Evolutionary conservation across 306 rosid genomes (phyloP).

Genomic region (Amphicarpaea edgeworthii): DNA sequence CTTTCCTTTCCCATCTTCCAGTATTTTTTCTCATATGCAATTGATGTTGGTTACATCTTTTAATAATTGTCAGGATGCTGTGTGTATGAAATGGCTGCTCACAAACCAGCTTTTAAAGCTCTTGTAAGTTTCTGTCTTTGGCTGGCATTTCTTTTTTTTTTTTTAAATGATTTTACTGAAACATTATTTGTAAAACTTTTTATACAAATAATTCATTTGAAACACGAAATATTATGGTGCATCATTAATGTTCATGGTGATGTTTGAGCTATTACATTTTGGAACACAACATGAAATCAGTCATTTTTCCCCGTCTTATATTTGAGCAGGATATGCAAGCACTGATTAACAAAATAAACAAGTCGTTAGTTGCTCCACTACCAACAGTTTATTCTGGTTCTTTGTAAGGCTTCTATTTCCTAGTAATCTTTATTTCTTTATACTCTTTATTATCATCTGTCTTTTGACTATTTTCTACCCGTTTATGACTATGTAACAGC

Average conservation of each 20-base stretch:
- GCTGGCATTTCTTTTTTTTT: background rate
- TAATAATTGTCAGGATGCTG: constrained; percentile 78
- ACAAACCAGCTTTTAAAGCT: constrained; percentile 91
- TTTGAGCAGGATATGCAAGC: constrained; percentile 93
- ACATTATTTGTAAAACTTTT: background rate
- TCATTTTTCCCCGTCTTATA: constrained; percentile 29
- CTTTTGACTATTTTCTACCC: too few species aligned
- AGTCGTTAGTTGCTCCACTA: constrained; percentile 94
- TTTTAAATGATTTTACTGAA: background rate
- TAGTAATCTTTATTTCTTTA: constrained; percentile 28
- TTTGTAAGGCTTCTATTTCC: constrained; percentile 69
- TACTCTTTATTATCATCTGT: background rate
- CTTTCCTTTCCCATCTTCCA: constrained; percentile 17
- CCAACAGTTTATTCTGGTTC: constrained; percentile 88
- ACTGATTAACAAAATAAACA: constrained; percentile 89
- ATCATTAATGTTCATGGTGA: background rate
- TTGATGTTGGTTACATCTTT: constrained; percentile 14
- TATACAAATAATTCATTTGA: constrained; percentile 33
- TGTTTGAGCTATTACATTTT: constrained; percentile 23
- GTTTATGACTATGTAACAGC: too few species aligned
- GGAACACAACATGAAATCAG: background rate
- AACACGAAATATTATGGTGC: constrained; percentile 10
- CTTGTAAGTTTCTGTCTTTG: constrained; percentile 67
- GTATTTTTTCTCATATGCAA: constrained; percentile 1
- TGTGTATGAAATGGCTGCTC: constrained; percentile 90